Evolutionary conservation across 1,284 basidiomycete genomes (phyloP).

Genomic region (Taiwanofungus camphoratus): DNA sequence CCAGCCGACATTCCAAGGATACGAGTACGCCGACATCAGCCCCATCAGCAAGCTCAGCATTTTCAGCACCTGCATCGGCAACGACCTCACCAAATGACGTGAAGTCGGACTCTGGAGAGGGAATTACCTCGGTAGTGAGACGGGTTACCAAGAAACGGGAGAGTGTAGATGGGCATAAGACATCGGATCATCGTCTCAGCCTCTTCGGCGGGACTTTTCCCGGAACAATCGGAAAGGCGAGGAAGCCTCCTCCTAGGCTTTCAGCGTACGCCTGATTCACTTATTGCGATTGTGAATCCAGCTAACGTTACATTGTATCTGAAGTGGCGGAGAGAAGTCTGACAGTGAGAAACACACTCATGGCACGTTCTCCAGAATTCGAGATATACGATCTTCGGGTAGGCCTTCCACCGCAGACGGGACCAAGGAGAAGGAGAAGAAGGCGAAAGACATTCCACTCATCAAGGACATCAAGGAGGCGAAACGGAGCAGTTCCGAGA

Average conservation of each 20-base stretch:
- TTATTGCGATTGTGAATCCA: conserved; percentile 7
- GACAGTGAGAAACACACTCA: conserved; percentile 27
- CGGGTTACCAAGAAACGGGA: conserved; percentile 45
- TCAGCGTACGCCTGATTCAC: conserved; percentile 38
- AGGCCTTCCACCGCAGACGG: conserved; percentile 36
- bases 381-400: conserved; percentile 30
- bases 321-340: conserved; percentile 18
- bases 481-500: conserved; percentile 8
- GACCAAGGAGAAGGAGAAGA: conserved; percentile 18
- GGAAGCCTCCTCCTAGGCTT: conserved; percentile 78
- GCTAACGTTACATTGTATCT: background rate
- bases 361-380: conserved; percentile 43
- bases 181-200: conserved; percentile 60
- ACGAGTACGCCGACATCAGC: conserved; percentile 20
- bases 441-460: conserved; percentile 12
- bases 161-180: conserved; percentile 46
- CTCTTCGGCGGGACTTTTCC: conserved; percentile 67
- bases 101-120: conserved; percentile 23
- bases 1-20: conserved; percentile 32
- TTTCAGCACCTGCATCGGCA: background rate
- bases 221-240: conserved; percentile 51
- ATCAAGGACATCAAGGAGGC: conserved; percentile 7
- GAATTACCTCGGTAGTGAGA: conserved; percentile 23
- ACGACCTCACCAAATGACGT: conserved; percentile 17
- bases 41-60: conserved; percentile 9